Evolutionary conservation across 192 early-diverging fungal genomes (phyloP).

Genomic region (Hyaloraphidium curvatum): DNA sequence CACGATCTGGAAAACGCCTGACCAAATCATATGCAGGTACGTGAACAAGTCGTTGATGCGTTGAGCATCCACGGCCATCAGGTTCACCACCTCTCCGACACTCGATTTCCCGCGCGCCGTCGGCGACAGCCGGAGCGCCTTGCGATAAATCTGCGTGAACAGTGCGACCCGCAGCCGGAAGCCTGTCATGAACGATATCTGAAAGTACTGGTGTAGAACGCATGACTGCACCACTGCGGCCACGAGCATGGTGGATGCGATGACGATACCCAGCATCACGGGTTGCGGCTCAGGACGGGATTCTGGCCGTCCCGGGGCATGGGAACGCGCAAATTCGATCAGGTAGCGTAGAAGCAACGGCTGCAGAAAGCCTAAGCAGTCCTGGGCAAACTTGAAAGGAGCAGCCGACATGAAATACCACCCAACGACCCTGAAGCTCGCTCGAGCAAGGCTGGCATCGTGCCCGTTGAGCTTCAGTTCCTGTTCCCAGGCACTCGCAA

Average conservation of each 20-base stretch:
- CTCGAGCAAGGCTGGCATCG: neutral
- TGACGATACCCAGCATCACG: conserved; percentile 15
- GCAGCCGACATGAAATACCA: conserved; percentile 47
- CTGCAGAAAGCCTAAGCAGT: conserved; percentile 55
- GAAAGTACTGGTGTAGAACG: conserved; percentile 78
- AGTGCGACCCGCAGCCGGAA: neutral
- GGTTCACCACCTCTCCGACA: conserved; percentile 36
- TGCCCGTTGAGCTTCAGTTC: conserved; percentile 36
- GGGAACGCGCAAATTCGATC: conserved; percentile 29
- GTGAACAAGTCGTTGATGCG: conserved; percentile 35
- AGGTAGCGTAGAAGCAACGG: conserved; percentile 56
- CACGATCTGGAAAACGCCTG: conserved; percentile 15
- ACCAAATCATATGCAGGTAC: conserved; percentile 18
- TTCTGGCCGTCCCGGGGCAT: conserved; percentile 12
- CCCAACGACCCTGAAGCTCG: conserved; percentile 34
- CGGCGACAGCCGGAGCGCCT: conserved; percentile 37
- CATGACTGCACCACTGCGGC: conserved; percentile 55
- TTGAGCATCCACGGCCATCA: conserved; percentile 44
- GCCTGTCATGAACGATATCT: conserved; percentile 45
- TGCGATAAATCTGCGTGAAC: neutral
- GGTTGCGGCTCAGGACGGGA: conserved; percentile 34
- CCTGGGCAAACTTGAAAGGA: conserved; percentile 56
- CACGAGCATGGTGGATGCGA: conserved; percentile 42
- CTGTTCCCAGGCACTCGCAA: conserved; percentile 47
- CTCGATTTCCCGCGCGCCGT: conserved; percentile 43